A percentile compares a stretch with the other conserved stretches of the same genome.
Conservation (phyloP, 1,284 basidiomycete genomes). For the Pisolithus thermaeus region DNA sequence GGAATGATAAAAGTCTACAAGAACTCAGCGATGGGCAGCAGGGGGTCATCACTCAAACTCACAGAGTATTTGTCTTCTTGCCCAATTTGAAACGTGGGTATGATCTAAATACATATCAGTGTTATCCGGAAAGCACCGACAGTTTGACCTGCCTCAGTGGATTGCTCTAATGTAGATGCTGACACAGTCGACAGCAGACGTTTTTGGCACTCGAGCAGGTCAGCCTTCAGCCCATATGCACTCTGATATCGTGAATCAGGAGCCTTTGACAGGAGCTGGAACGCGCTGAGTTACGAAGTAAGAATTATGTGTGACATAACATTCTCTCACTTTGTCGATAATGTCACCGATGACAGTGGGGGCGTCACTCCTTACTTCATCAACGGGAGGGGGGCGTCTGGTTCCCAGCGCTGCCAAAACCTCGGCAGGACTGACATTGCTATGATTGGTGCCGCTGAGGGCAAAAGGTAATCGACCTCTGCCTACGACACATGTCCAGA, state of each 20-base stretch:
- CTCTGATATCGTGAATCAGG: conserved; percentile 65
- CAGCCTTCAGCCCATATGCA: conserved; percentile 59
- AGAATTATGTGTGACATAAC: too few relatives aligned
- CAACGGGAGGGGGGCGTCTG: conserved; percentile 64
- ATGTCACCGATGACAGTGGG: conserved; percentile 65
- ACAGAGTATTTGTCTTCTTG: conserved; percentile 58
- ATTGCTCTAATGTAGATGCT: conserved; percentile 49
- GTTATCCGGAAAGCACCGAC: not conserved
- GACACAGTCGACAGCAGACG: conserved; percentile 49
- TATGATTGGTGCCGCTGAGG: conserved; percentile 42
- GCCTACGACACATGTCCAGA: conserved; percentile 65
- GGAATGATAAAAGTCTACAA: conserved; percentile 59
- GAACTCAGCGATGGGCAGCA: not conserved
- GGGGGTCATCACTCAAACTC: conserved; percentile 12
- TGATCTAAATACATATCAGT: conserved; percentile 38
- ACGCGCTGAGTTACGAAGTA: not conserved
- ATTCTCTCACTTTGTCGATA: conserved; percentile 50
- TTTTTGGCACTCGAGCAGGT: conserved; percentile 61
- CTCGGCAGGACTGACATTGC: conserved; percentile 39
- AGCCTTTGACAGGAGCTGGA: conserved; percentile 54
- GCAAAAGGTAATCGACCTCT: conserved; percentile 59
- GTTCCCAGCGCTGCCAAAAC: conserved; percentile 64
- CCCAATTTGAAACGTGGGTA: conserved; percentile 61
- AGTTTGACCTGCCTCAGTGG: conserved; percentile 41
- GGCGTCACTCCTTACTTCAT: conserved; percentile 66